Evolutionary conservation across 345 rosid genomes (phyloP).

Genomic region (Heritiera littoralis): DNA sequence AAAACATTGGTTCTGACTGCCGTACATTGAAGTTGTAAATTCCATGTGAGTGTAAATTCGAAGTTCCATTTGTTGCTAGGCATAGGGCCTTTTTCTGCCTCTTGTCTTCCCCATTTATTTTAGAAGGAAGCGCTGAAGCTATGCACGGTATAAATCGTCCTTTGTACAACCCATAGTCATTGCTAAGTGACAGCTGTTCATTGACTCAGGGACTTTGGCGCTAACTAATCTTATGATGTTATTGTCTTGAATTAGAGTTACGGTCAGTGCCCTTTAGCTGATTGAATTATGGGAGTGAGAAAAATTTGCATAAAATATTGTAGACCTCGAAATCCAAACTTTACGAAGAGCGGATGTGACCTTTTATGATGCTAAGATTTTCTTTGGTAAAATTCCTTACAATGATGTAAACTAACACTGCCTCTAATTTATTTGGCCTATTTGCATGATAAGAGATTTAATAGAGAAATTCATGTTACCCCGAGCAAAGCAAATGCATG

Average conservation of each 20-base stretch:
- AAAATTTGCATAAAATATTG: too few species aligned
- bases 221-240: slow-evolving; percentile 10
- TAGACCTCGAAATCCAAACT: too few species aligned
- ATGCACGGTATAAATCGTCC: background rate
- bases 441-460: too few species aligned
- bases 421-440: too few species aligned
- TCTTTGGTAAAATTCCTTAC: too few species aligned
- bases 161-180: background rate
- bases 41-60: background rate
- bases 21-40: slow-evolving; percentile 28
- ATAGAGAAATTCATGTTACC: too few species aligned
- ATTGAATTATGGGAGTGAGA: background rate
- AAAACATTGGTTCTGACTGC: slow-evolving; percentile 15
- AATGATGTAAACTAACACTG: too few species aligned
- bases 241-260: background rate
- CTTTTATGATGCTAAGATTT: too few species aligned
- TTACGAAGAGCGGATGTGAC: too few species aligned
- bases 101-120: background rate
- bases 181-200: background rate
- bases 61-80: slow-evolving; percentile 14
- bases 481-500: too few species aligned
- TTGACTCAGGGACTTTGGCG: background rate
- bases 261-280: background rate
- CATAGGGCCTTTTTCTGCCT: background rate
- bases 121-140: slow-evolving; percentile 1